These are phyloP conservation scores for Aspergillus sp. DNA, from an alignment of 2,329 filamentous ascomycete genomes.

Conservation along the genomic window DNA sequence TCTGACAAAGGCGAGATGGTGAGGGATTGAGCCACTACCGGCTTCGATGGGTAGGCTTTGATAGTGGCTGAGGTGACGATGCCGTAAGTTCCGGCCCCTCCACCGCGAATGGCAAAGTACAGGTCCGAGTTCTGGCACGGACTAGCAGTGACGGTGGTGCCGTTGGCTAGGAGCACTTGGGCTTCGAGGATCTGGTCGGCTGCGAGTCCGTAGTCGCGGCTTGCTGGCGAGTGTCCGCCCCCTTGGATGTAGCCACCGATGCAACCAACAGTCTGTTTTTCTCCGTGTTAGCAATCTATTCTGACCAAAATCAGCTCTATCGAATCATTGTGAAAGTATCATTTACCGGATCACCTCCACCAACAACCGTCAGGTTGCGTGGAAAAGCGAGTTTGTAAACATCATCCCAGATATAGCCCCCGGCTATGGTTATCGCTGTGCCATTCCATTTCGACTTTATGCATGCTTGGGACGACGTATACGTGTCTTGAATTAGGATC, in stretches of 20 bases:
- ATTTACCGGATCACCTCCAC: conserved; percentile 23
- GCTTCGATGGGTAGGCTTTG: conserved; percentile 16
- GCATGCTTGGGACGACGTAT: conserved; percentile 28
- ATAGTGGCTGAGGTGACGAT: conserved; percentile 21
- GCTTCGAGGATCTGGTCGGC: conserved; percentile 48
- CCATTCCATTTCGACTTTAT: conserved; percentile 32
- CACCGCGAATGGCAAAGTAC: conserved; percentile 39
- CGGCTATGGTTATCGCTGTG: conserved; percentile 33
- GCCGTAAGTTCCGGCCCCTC: conserved; percentile 35
- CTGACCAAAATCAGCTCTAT: too few species aligned
- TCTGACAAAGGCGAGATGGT: background rate
- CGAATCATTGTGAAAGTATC: background rate
- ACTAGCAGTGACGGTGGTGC: conserved; percentile 35
- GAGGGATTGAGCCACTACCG: conserved; percentile 10
- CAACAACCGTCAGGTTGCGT: conserved; percentile 29
- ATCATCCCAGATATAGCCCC: conserved; percentile 22
- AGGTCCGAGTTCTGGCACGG: conserved; percentile 32
- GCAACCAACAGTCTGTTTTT: conserved; percentile 18
- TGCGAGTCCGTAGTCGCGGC: conserved; percentile 43
- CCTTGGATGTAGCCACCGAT: conserved; percentile 42
- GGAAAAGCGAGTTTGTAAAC: conserved; percentile 28
- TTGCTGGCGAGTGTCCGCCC: conserved; percentile 43
- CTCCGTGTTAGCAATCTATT: background rate
- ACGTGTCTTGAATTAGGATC: conserved; percentile 26
- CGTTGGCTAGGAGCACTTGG: conserved; percentile 42